Conservation (phyloP, 306 rosid species). For the Canavalia gladiata region DNA sequence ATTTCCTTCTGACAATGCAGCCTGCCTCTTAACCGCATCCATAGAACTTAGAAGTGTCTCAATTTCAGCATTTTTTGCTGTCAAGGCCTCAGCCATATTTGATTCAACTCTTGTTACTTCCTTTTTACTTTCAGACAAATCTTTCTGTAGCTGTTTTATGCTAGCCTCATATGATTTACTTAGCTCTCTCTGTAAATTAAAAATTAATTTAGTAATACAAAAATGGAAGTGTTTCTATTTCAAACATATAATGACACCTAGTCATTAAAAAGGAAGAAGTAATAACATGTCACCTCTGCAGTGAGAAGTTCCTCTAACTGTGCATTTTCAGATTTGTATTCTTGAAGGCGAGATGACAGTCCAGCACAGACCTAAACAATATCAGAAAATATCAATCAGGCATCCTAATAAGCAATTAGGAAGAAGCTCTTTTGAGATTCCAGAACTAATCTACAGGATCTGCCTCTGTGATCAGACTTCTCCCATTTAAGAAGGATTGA, state of each 20-base stretch:
- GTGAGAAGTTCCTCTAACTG: conserved; percentile 97
- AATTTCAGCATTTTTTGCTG: conserved; percentile 92
- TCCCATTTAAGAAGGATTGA: conserved; percentile 21
- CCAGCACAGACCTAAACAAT: conserved; percentile 93
- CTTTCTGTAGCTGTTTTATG: conserved; percentile 80
- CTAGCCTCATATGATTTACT: conserved; percentile 89
- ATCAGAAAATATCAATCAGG: conserved; percentile 48
- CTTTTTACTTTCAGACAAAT: conserved; percentile 77
- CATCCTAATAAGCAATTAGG: conserved; percentile 37
- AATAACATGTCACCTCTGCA: conserved; percentile 74
- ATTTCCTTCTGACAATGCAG: conserved; percentile 93
- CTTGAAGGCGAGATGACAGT: conserved; percentile 96
- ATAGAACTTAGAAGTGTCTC: conserved; percentile 82
- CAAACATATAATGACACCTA: conserved; percentile 35
- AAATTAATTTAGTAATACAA: conserved; percentile 32
- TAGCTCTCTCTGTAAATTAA: conserved; percentile 83
- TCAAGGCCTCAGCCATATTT: conserved; percentile 90
- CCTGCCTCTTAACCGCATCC: conserved; percentile 88
- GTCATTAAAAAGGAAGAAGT: conserved; percentile 44
- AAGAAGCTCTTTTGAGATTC: conserved; percentile 40
- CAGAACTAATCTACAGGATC: conserved; percentile 32
- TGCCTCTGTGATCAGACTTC: conserved; percentile 37
- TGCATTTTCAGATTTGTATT: conserved; percentile 93
- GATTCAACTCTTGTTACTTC: conserved; percentile 89
- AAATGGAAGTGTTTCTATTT: conserved; percentile 30